Percentiles rank a stretch among this genome's conserved stretches.
Evolutionary conservation across 2,329 filamentous ascomycete genomes (phyloP).

Genomic region (Clonostachys sp.): DNA sequence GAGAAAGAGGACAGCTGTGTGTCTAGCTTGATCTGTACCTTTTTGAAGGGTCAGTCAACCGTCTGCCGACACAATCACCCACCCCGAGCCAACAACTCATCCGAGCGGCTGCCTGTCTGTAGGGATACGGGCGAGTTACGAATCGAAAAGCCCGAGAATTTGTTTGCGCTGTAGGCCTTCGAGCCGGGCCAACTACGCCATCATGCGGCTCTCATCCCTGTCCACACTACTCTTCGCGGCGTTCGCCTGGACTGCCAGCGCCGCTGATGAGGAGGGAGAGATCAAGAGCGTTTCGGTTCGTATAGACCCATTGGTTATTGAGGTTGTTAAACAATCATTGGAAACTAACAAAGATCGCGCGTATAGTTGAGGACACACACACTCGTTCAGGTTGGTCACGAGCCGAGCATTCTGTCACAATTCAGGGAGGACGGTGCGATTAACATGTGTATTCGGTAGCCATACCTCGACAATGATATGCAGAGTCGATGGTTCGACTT

Average conservation of each 20-base stretch:
- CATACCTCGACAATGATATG: constrained; percentile 97
- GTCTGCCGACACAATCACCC: no score
- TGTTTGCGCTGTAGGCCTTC: no score
- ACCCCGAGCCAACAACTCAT: no score
- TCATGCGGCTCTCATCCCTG: constrained; percentile 43
- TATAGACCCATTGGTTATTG: constrained; percentile 1
- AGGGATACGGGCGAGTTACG: no score
- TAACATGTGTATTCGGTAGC: constrained; percentile 43
- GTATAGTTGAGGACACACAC: constrained; percentile 80
- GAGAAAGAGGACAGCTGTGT: no score
- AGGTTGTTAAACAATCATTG: background rate
- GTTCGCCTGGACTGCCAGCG: constrained; percentile 42
- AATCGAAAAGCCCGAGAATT: no score
- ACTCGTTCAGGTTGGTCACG: constrained; percentile 63
- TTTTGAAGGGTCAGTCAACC: no score
- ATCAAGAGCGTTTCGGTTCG: constrained; percentile 48
- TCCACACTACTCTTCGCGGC: constrained; percentile 44
- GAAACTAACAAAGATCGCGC: constrained; percentile 11
- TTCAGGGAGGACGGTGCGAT: constrained; percentile 7
- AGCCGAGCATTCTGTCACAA: background rate
- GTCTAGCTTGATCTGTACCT: no score
- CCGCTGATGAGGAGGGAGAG: constrained; percentile 43
- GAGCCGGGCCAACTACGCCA: constrained; percentile 9
- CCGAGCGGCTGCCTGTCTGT: no score
- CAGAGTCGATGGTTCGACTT: constrained; percentile 99